Base-by-base conservation (phyloP, 139 green algal genomes). In the Chlorella sorokiniana region DNA sequence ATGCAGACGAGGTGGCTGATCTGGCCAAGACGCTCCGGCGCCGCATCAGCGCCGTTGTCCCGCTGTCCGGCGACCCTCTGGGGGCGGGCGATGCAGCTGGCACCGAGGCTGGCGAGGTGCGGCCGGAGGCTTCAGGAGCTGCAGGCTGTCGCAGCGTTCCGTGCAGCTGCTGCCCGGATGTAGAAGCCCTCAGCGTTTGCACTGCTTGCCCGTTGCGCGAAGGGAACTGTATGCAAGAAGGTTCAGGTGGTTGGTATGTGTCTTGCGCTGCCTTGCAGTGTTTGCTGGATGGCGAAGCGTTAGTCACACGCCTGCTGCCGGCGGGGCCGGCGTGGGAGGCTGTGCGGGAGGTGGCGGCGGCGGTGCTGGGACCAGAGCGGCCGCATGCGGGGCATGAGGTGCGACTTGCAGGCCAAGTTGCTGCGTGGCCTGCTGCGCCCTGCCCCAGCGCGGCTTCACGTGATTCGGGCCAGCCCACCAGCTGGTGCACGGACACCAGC, bases 11-110 rank as follows among this genome's bases (percentile, higher is more conserved):
- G n/a, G 68, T 54, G 48, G 18, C 37, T 72, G 35, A 35, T 6
- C 40, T 79, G 38, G 79, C 72, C 25, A 44, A 38, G 16, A 79
- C 79, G 10, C 44, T 88, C 25, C 78, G 84, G 67, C 70, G 84
- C 2, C 61, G 79, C 51, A 76, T 88, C 31, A 74, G 84, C 42
- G 33, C 81, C 4, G 84, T 88, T 18, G n/a, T 73, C 6, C 79
- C 84, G 1, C 29, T 78, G 0, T n/a, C 48, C 22, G 33, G 2
- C 10, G 48, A 63, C 11, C 44, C 68, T 16, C 56, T n/a, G 56
- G 56, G 18, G 22, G 56, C 16, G 6, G 18, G 10, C 18, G 16
- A 10, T 65, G 56, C 29, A 65, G 56, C n/a, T 29, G n/a, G n/a
- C n/a, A n/a, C n/a, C n/a, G 56, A 29, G n/a, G 56, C 6, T 16